Base-by-base conservation (phyloP, 352 stramenopile genomes). In the Globisporangium abappressorium region DNA sequence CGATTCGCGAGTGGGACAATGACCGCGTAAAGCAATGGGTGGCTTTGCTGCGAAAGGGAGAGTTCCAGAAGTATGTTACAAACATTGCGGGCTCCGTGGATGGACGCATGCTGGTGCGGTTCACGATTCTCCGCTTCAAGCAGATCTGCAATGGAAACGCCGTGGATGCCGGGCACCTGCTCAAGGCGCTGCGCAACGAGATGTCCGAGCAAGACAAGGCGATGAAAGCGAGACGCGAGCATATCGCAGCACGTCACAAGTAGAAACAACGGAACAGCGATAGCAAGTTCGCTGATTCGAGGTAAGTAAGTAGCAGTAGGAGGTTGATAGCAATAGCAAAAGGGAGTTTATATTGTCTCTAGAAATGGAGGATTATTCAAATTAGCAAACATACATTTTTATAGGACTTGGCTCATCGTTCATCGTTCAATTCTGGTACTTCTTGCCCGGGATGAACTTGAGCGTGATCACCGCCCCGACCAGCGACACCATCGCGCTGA, bases 111-210 rank as follows among this genome's bases (percentile, higher is more conserved):
- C 71, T 89, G 20, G 77, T 74, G 30, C 82, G 85, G 24, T 89
- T 94, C 47, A 87, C 78, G 15, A 59, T 84, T 36, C 72, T 83
- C 18, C 74, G 84, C 1, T 90, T 92, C 59, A 83, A 80, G 15
- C 81, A 92, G 43, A 74, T 94, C 38, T 93, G 85, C 63, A 78
- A 77, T 7, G 87, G 84, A 11, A 87, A 94, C 65, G 74, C 70
- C 6, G 53, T 70, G 0, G 82, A 90, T 51, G 82, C 82, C 8
- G 82, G 78, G 0, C 76, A 85, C 41, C 51, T 92, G 15, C 77
- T 86, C 24, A 92, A 92, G 70, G 73, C 75, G 0, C 71, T 92
- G 4, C 77, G 79, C 18, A 77, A 82, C 28, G 84, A 93, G 53
- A 75, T 87, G 57, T 70, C 75, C 1, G 68, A 65, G n/a, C 73